Percentiles rank a stretch among this genome's conserved stretches.
Evolutionary conservation across 345 rosid genomes (phyloP).

Genomic region (Pugionium cornutum): DNA sequence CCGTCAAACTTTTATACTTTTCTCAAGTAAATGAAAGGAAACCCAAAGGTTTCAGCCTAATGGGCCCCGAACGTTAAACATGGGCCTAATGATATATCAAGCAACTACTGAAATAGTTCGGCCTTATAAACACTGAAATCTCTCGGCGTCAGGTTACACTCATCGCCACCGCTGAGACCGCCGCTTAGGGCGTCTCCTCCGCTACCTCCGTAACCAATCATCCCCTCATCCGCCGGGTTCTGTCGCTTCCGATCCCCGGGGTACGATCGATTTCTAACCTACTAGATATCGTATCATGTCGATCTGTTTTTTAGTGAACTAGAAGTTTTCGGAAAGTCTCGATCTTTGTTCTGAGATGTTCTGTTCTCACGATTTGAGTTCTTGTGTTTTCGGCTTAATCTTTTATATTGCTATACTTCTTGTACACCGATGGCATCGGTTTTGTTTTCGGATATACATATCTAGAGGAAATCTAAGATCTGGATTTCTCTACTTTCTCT

Average conservation of each 20-base stretch:
- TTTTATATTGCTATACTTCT: not conserved
- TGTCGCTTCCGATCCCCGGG: not conserved
- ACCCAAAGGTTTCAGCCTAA: not conserved
- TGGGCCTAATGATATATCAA: not conserved
- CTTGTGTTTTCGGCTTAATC: not conserved
- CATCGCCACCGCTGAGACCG: conserved; percentile 36
- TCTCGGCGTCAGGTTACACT: conserved; percentile 14
- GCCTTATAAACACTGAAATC: not conserved
- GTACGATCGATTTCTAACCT: not conserved
- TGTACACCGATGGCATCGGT: not conserved
- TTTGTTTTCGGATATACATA: not conserved
- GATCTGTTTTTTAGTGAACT: conserved; percentile 9
- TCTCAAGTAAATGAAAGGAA: not conserved
- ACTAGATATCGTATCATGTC: conserved; percentile 5
- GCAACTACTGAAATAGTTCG: not conserved
- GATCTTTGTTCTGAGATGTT: conserved; percentile 9
- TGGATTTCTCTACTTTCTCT: not conserved
- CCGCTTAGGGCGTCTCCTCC: conserved; percentile 39
- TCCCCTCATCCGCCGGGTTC: not conserved
- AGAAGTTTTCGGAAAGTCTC: not conserved
- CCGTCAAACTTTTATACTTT: not conserved
- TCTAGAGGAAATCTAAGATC: not conserved
- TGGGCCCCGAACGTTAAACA: not conserved
- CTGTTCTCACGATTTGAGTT: not conserved
- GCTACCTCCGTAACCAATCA: not conserved